Evolutionary conservation across 176 grass and related monocot genomes (phyloP).

Genomic region (Cocos nucifera): DNA sequence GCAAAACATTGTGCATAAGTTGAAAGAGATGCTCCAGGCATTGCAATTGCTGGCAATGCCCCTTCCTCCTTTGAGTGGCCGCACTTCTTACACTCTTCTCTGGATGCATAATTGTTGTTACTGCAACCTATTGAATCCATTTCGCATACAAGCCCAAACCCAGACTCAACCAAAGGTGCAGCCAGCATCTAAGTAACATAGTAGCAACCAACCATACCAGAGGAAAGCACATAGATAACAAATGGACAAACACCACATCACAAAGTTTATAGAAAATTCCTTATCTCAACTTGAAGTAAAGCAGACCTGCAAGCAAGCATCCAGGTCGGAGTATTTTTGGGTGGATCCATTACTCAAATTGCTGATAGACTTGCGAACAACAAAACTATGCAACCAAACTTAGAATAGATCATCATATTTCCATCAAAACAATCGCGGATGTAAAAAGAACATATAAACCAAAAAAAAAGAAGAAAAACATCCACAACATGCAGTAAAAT

Average conservation of each 20-base stretch:
- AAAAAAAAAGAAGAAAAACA: no score
- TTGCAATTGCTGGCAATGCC: slow-evolving; percentile 70
- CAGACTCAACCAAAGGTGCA: slow-evolving; percentile 31
- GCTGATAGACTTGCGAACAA: no score
- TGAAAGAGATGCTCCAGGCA: slow-evolving; percentile 58
- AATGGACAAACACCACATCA: slow-evolving; percentile 26
- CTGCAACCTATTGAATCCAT: slow-evolving; percentile 91
- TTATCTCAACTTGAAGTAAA: no score
- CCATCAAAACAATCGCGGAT: no score
- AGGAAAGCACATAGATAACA: slow-evolving; percentile 54
- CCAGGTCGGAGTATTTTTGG: no score
- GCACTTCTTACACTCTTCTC: slow-evolving; percentile 99
- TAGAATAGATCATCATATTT: no score
- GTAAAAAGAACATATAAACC: no score
- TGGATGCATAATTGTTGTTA: slow-evolving; percentile 99
- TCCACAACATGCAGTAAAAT: no score
- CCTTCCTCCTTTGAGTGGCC: slow-evolving; percentile 88
- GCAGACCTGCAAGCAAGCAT: no score
- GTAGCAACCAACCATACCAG: slow-evolving; percentile 47
- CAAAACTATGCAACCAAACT: no score
- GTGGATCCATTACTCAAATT: no score
- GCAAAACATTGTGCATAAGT: slow-evolving; percentile 69
- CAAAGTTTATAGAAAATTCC: no score
- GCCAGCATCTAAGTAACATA: slow-evolving; percentile 45
- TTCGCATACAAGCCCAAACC: slow-evolving; percentile 45